These are phyloP conservation scores for Lodderomyces margitis DNA, from an alignment of 1,139 yeast species.

Conservation along the genomic window DNA sequence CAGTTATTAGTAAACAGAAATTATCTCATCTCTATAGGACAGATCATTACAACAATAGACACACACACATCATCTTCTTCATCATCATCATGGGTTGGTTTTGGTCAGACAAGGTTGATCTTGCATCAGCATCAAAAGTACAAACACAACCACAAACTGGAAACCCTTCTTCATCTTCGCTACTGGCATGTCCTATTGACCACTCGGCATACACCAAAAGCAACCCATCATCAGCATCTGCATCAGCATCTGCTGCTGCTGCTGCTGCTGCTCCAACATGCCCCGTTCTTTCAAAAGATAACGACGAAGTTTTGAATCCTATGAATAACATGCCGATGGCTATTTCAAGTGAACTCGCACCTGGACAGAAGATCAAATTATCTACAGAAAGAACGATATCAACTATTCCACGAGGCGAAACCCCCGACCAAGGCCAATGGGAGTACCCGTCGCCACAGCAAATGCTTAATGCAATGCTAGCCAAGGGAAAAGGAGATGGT, in stretches of 20 bases:
- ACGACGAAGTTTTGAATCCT: constrained; percentile 55
- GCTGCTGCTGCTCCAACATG: constrained; percentile 12
- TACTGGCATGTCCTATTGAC: constrained; percentile 33
- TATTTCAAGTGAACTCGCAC: constrained; percentile 63
- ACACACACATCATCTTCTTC: not conserved
- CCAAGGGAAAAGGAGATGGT: constrained; percentile 84
- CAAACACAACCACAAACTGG: constrained; percentile 9
- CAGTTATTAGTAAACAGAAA: constrained; percentile 3
- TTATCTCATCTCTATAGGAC: constrained; percentile 1
- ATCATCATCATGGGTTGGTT: constrained; percentile 69
- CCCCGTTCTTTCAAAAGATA: constrained; percentile 10
- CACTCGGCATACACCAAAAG: constrained; percentile 14
- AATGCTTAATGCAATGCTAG: constrained; percentile 95
- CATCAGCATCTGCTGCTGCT: no score
- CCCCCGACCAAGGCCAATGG: constrained; percentile 75
- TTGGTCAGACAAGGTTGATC: constrained; percentile 53
- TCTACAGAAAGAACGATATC: constrained; percentile 85
- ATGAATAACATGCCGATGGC: constrained; percentile 85
- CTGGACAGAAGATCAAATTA: constrained; percentile 75
- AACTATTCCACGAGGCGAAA: constrained; percentile 80
- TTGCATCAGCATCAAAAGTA: constrained; percentile 5
- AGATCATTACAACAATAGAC: not conserved
- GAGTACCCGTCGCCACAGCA: constrained; percentile 99
- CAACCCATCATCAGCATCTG: constrained; percentile 8
- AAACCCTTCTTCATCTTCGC: constrained; percentile 5